phyloP scores from a whole-genome alignment of 139 green algal genomes.

The Micromonas pusilla region DNA sequence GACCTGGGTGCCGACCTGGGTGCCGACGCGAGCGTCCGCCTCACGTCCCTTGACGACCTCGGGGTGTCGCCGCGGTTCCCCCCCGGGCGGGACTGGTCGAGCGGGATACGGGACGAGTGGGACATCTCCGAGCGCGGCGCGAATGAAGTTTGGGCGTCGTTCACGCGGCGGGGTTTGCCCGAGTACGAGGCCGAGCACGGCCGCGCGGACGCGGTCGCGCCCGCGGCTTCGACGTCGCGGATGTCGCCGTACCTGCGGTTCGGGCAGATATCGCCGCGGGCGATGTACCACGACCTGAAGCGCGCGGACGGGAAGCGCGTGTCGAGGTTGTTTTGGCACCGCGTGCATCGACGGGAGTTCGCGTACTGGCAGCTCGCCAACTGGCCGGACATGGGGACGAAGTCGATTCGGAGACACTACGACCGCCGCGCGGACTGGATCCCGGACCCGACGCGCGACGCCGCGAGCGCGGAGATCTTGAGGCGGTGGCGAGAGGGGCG shows the following conservation, averaged over 20 bases:
- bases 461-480: neutral
- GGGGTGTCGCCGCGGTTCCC: neutral
- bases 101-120: neutral
- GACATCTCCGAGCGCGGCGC: slow-evolving; percentile 15
- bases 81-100: neutral
- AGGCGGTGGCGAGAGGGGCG: slow-evolving; percentile 27
- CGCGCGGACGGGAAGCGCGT: neutral
- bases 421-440: neutral
- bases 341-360: slow-evolving; percentile 58
- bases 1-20: neutral
- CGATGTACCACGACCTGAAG: neutral
- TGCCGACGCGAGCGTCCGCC: too few relatives aligned
- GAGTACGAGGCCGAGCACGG: slow-evolving; percentile 7
- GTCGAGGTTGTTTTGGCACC: slow-evolving; percentile 27
- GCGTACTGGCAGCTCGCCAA: slow-evolving; percentile 63
- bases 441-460: neutral
- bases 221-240: neutral
- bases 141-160: neutral
- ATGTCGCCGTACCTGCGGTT: slow-evolving; percentile 23
- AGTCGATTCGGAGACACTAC: slow-evolving; percentile 9
- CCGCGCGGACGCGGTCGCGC: neutral
- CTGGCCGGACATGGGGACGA: neutral
- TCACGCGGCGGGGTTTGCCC: neutral
- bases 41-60: neutral
- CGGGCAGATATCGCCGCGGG: slow-evolving; percentile 3